Conservation (phyloP, 306 rosid genomes). For the Sicyos baderoa region DNA sequence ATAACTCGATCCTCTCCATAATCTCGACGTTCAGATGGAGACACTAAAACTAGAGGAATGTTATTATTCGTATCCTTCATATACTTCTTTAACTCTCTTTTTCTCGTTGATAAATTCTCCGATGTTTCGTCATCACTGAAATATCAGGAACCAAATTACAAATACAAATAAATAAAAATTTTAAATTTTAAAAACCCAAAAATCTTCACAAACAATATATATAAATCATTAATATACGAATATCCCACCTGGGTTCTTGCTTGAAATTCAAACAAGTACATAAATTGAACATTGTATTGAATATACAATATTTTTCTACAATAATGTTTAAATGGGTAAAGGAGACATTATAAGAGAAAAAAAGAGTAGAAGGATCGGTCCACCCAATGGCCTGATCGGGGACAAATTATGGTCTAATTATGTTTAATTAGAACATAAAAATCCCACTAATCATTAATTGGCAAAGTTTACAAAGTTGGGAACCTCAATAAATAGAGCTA, state of each 20-base stretch:
- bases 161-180: background rate
- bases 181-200: background rate
- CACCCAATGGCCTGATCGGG: constrained; percentile 19
- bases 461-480: background rate
- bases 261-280: constrained; percentile 12
- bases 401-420: background rate
- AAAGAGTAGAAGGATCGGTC: background rate
- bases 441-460: constrained; percentile 13
- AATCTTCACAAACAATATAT: background rate
- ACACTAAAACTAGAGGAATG: constrained; percentile 21
- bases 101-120: background rate
- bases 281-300: constrained; percentile 7
- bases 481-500: background rate
- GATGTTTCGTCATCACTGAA: background rate
- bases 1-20: constrained; percentile 32
- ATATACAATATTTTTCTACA: background rate
- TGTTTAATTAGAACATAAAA: background rate
- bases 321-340: background rate
- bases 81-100: background rate
- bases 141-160: background rate
- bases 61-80: background rate
- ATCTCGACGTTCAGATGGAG: constrained; percentile 26
- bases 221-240: too few species aligned
- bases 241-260: background rate
- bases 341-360: background rate